Percentiles rank a stretch among this genome's conserved stretches.
Conservation (phyloP, 2,329 filamentous ascomycete genomes). For the Diplocarpon rosae region DNA sequence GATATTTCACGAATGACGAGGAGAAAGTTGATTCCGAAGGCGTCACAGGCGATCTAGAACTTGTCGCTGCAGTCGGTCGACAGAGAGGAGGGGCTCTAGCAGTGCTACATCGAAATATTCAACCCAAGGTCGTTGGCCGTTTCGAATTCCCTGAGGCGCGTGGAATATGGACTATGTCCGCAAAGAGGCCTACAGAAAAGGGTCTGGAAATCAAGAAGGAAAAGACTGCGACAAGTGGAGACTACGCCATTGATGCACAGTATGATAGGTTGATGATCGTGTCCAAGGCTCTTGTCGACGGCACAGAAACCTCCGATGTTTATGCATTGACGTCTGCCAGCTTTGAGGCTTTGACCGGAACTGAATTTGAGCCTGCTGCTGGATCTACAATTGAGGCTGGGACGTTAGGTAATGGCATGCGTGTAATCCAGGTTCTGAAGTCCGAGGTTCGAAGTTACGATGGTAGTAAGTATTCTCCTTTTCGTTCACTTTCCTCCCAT, state of each 20-base stretch:
- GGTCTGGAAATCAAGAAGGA: conserved; percentile 37
- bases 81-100: conserved; percentile 60
- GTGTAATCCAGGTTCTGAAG: conserved; percentile 78
- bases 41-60: conserved; percentile 45
- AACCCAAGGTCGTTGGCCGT: conserved; percentile 58
- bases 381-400: conserved; percentile 80
- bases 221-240: conserved; percentile 36
- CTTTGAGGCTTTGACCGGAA: conserved; percentile 65
- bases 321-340: conserved; percentile 64
- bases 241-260: conserved; percentile 48
- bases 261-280: conserved; percentile 77
- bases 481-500: conserved; percentile 9
- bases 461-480: conserved; percentile 49
- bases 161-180: conserved; percentile 71
- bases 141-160: conserved; percentile 64
- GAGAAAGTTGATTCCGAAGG: conserved; percentile 34
- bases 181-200: conserved; percentile 55
- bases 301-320: conserved; percentile 67
- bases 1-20: conserved; percentile 34
- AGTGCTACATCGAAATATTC: conserved; percentile 66
- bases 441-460: conserved; percentile 88
- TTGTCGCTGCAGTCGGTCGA: conserved; percentile 51
- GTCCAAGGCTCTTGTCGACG: conserved; percentile 52
- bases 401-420: conserved; percentile 66
- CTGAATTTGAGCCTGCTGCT: conserved; percentile 85